Evolutionary conservation across 148 eudicot genomes (phyloP), one percentile per base, ranked within the genome.

Genomic region (Polygonum aviculare): DNA sequence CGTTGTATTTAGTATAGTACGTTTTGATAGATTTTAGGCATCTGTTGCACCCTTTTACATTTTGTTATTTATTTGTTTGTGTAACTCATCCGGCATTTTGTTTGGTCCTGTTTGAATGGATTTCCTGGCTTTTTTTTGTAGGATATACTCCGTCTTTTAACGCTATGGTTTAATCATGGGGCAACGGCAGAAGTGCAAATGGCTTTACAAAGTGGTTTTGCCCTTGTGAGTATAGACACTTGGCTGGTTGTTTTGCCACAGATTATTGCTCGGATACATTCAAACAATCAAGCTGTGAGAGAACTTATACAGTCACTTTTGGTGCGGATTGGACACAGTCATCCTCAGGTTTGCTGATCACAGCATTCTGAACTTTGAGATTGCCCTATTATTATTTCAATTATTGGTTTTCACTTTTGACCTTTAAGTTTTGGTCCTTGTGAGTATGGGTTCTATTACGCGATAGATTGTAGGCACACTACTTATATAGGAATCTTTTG

Each of bases 231-330:
- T 83, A 96, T 96, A 81, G 90, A 96, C 81, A 96, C 99, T 19
- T 96, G 99, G 99, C 87, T 93, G 82, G 99, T 86, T 83, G 99
- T 96, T 81, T 86, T 96, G 75, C 99, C 99, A 75, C 98, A 96
- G 81, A 93, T 93, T 67, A 96, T 96, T 81, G 99, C 98, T 41
- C 86, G 98, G 59, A 96, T 96, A 84, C 99, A 96, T 85, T 96
- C 99, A 59, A 93, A 96, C 80, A 91, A 90, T 75, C 88, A 83
- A 60, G 98, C 97, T 54, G 98, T 96, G 60, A 89, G 99, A 85
- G 98, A 89, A 82, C 85, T 96, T 38, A 93, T 93, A 85, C 99
- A 96, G 77, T 88, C 98, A 38, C 91, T 96, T 76, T 78, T 96
- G 82, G 99, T 96, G 79, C 91, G 98, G 75, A 96, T 96, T 73